Evolutionary conservation across 495 filamentous ascomycete genomes (phyloP), one percentile per base, ranked within the genome.

Genomic region (Rostrohypoxylon terebratum): DNA sequence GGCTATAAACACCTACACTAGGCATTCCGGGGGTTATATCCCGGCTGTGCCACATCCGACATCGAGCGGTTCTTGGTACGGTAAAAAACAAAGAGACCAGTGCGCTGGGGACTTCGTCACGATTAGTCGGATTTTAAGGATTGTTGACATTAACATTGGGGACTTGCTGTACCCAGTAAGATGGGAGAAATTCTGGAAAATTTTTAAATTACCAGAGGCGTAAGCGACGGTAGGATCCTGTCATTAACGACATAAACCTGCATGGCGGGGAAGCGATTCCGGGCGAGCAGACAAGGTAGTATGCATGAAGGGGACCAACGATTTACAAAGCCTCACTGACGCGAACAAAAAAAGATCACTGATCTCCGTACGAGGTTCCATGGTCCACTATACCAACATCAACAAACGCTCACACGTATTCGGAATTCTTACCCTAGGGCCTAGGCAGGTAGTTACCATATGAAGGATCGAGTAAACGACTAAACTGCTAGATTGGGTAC

Each of bases 251-350:
- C 20, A 23, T 42, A 33, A 20, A 28, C 45, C 21, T 58, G 36
- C 47, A 59, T 54, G 23, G 68, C 68, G 60, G 68, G 68, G 68
- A 61, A 66, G 68, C 36, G n/a, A 61, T 71, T 64, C 68, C 68
- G 68, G 51, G 1, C 33, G 40, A 61, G 61, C 34, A 2, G 42
- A 18, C 42, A 18, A 13, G 42, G 42, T 45, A 45, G 42, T 2
- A 45, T 45, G 14, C 42, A 6, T 45, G n/a, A 45, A n/a, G 42
- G 42, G 42, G n/a, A 21, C 47, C 18, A 28, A 44, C 3, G 58
- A 45, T 51, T 59, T 58, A 13, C 28, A 47, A 59, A 59, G 33
- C 54, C 23, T 59, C 42, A 59, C 67, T 53, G 38, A 64, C 21
- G 21, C 53, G 31, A 38, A 36, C n/a, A 45, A 25, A 42, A 58